Conservation (phyloP, 495 filamentous ascomycete genomes). For the Venustampulla echinocandica region DNA sequence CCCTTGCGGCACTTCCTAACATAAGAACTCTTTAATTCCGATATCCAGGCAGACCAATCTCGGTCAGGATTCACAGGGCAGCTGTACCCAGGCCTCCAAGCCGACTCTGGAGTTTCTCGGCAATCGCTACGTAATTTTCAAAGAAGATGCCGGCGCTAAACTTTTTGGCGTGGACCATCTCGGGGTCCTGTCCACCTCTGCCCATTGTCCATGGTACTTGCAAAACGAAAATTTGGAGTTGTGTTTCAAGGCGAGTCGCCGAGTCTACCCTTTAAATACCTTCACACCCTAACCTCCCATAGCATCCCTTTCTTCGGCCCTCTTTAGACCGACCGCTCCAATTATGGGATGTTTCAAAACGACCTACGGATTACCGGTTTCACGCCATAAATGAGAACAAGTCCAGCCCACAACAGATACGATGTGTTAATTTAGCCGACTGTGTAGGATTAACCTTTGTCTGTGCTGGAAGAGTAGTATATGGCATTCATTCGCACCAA, state of each 20-base stretch:
- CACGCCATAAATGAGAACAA: neutral
- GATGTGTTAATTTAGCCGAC: constrained; percentile 2
- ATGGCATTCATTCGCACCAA: constrained; percentile 3
- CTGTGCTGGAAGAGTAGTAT: constrained; percentile 1
- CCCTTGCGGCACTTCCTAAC: too few relatives aligned
- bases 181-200: neutral
- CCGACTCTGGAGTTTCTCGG: neutral
- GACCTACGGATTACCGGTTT: neutral
- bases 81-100: too few relatives aligned
- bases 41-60: too few relatives aligned
- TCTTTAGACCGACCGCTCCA: neutral
- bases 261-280: neutral
- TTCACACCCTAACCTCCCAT: neutral
- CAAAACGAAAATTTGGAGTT: neutral
- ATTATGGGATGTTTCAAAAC: neutral
- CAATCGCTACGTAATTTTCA: neutral
- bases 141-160: neutral
- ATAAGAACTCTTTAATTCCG: too few relatives aligned
- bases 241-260: neutral
- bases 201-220: neutral
- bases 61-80: too few relatives aligned
- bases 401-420: constrained; percentile 2
- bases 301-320: neutral
- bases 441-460: neutral
- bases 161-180: neutral